Percentiles rank a stretch among this genome's conserved stretches.
Conservation (phyloP, 768 basidiomycete species). For the Scleroderma citrinum region DNA sequence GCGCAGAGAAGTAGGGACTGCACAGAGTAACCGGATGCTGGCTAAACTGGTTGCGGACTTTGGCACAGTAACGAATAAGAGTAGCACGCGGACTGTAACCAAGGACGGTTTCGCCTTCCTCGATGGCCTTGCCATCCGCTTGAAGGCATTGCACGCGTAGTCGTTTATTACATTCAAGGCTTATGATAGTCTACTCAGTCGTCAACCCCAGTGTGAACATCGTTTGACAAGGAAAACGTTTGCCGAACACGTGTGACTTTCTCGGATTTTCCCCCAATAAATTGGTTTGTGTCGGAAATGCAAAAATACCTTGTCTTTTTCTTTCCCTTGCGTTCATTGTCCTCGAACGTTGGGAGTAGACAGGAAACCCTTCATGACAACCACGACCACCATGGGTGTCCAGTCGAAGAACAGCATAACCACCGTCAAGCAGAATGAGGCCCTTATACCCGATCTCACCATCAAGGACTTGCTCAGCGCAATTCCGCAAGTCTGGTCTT, state of each 20-base stretch:
- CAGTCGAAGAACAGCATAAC: constrained; percentile 13
- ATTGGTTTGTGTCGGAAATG: constrained; percentile 3
- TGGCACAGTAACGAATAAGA: constrained; percentile 60
- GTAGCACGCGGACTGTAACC: constrained; percentile 64
- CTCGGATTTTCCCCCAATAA: constrained; percentile 28
- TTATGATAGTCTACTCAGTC: no score
- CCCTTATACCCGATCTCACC: constrained; percentile 74
- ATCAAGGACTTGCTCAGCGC: constrained; percentile 81
- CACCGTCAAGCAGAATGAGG: constrained; percentile 50
- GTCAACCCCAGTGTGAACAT: no score
- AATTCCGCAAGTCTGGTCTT: constrained; percentile 61
- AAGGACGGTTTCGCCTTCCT: constrained; percentile 74
- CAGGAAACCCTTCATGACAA: constrained; percentile 1
- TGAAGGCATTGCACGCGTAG: constrained; percentile 29
- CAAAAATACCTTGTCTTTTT: background rate
- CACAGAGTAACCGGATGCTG: constrained; percentile 49
- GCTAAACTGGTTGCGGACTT: constrained; percentile 67
- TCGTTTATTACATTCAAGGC: no score
- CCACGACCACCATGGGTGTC: constrained; percentile 17
- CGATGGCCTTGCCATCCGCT: constrained; percentile 50
- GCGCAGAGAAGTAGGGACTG: constrained; percentile 45
- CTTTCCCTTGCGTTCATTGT: background rate
- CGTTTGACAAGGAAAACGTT: no score
- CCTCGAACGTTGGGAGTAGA: constrained; percentile 8
- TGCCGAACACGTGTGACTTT: constrained; percentile 24